phyloP scores from a whole-genome alignment of 2,329 filamentous ascomycete species.

The Aspergillus alliaceus region DNA sequence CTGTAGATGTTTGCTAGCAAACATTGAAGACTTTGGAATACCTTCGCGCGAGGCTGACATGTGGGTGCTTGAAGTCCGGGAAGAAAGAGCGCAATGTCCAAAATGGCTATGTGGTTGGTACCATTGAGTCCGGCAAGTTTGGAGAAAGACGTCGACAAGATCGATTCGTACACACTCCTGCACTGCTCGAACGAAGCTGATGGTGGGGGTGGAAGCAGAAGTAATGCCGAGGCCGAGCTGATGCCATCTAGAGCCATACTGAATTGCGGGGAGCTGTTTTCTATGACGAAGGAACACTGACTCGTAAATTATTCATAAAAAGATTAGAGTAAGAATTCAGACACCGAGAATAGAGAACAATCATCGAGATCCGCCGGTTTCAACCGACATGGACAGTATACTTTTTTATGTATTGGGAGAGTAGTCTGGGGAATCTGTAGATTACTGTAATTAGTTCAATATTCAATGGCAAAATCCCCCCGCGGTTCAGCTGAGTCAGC shows the following conservation, averaged over 20 bases:
- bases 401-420: background rate
- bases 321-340: background rate
- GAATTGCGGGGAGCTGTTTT: conserved; percentile 7
- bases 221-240: conserved; percentile 43
- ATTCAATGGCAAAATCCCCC: too few relatives aligned
- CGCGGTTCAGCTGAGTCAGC: conserved; percentile 20
- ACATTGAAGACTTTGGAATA: conserved; percentile 70
- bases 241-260: conserved; percentile 25
- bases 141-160: conserved; percentile 56
- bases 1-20: conserved; percentile 76
- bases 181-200: conserved; percentile 55
- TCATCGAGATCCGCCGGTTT: background rate
- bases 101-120: conserved; percentile 35
- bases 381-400: background rate
- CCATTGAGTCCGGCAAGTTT: conserved; percentile 43
- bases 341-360: background rate
- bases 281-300: background rate
- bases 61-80: conserved; percentile 59
- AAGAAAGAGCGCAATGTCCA: conserved; percentile 64
- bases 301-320: too few relatives aligned
- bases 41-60: conserved; percentile 52
- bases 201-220: conserved; percentile 64
- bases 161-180: conserved; percentile 60
- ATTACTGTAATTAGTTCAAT: too few relatives aligned
- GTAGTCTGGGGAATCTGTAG: background rate